Percentiles rank a stretch among this genome's conserved stretches.
phyloP scores from a whole-genome alignment of 1,139 yeast genomes.

The Lipomyces yarrowii region DNA sequence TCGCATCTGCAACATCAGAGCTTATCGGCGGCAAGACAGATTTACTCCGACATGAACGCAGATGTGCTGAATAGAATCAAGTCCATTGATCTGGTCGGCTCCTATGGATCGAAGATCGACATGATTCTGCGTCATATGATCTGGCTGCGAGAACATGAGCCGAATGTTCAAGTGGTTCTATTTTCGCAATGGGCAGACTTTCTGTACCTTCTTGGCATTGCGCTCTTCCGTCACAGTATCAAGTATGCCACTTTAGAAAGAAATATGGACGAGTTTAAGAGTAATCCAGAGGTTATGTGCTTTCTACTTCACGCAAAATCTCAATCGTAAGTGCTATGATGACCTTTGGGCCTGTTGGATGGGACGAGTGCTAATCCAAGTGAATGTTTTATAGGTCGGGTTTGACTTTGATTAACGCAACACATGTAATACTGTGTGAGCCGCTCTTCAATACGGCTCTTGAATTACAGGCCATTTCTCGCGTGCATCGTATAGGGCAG shows the following conservation, averaged over 20 bases:
- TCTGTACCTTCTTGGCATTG: constrained; percentile 65
- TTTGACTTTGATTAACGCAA: constrained; percentile 84
- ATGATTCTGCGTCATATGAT: constrained; percentile 67
- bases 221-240: constrained; percentile 63
- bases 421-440: constrained; percentile 67
- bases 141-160: constrained; percentile 61
- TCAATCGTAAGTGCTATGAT: constrained; percentile 56
- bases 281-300: constrained; percentile 70
- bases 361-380: background rate
- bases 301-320: constrained; percentile 81
- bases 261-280: constrained; percentile 66
- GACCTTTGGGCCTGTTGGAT: constrained; percentile 12
- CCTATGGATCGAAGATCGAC: constrained; percentile 85
- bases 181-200: constrained; percentile 89
- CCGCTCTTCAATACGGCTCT: constrained; percentile 87
- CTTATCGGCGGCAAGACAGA: constrained; percentile 42
- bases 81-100: constrained; percentile 46
- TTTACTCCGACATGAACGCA: constrained; percentile 55
- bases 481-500: constrained; percentile 94
- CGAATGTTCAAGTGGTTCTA: constrained; percentile 73
- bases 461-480: constrained; percentile 87
- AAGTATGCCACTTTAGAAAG: constrained; percentile 44
- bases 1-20: constrained; percentile 34
- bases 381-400: constrained; percentile 55
- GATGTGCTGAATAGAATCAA: constrained; percentile 52